Conservation (phyloP, 768 basidiomycete genomes). For the Cystofilobasidium ferigula region DNA sequence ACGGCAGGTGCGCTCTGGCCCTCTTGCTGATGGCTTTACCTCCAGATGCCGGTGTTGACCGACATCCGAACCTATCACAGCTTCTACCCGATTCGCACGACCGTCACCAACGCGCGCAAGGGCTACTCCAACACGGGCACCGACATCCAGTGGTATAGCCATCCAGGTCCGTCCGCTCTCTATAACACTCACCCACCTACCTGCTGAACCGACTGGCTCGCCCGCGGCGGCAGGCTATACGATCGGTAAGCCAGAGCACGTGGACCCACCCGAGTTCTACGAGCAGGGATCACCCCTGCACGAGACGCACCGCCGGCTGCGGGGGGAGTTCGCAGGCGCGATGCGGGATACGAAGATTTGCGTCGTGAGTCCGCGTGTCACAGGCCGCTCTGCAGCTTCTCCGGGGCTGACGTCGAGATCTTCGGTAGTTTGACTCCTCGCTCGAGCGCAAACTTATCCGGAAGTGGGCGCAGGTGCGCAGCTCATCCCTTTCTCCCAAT, state of each 20-base stretch:
- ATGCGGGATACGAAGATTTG: slow-evolving; percentile 22
- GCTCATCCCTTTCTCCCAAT: too few species aligned
- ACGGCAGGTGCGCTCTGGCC: not conserved
- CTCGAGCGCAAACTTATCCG: slow-evolving; percentile 24
- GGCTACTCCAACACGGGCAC: not conserved
- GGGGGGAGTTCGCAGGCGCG: slow-evolving; percentile 9
- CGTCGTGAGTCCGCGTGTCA: slow-evolving; percentile 21
- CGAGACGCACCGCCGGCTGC: not conserved
- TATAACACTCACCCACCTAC: too few species aligned
- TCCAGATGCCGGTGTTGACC: not conserved
- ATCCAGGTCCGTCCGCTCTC: slow-evolving; percentile 5
- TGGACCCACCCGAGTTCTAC: slow-evolving; percentile 13
- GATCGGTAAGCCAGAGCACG: not conserved
- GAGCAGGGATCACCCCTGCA: not conserved
- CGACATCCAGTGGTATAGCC: slow-evolving; percentile 11
- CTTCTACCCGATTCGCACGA: slow-evolving; percentile 25
- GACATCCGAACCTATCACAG: not conserved
- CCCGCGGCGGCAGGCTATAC: not conserved
- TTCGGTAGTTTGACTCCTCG: slow-evolving; percentile 14
- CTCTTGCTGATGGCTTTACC: not conserved
- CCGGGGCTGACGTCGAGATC: not conserved
- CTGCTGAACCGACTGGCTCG: too few species aligned
- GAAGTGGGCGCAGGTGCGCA: slow-evolving; percentile 28
- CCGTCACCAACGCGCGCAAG: slow-evolving; percentile 18
- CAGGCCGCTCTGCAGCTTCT: not conserved